Percentiles rank a stretch among this genome's conserved stretches.
phyloP scores from a whole-genome alignment of 805 yeast genomes.

The Komagataella ulmi region DNA sequence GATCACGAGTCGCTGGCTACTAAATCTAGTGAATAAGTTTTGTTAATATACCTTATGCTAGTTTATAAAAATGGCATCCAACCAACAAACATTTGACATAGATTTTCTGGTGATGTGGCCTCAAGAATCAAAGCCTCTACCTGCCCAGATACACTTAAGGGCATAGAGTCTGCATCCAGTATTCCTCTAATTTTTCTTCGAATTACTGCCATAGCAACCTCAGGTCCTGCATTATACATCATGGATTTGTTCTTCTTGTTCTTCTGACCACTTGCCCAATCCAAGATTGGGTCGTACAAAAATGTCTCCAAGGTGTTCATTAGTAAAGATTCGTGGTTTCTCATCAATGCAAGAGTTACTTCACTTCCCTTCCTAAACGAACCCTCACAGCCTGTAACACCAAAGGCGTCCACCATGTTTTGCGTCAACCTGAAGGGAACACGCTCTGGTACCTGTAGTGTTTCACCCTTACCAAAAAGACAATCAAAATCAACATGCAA shows the following conservation, averaged over 20 bases:
- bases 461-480: slow-evolving; percentile 75
- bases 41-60: slow-evolving; percentile 2
- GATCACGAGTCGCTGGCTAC: not conserved
- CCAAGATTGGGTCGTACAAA: slow-evolving; percentile 83
- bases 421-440: slow-evolving; percentile 91
- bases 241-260: slow-evolving; percentile 19
- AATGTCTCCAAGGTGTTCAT: slow-evolving; percentile 90
- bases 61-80: slow-evolving; percentile 67
- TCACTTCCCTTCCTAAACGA: slow-evolving; percentile 78
- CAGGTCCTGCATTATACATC: slow-evolving; percentile 27
- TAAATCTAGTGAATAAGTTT: too few species aligned
- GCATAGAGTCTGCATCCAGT: slow-evolving; percentile 66
- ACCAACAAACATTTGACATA: slow-evolving; percentile 85
- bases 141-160: slow-evolving; percentile 85
- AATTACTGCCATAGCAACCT: slow-evolving; percentile 56
- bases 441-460: slow-evolving; percentile 69
- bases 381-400: slow-evolving; percentile 84
- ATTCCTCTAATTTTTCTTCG: slow-evolving; percentile 78
- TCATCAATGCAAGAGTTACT: slow-evolving; percentile 57
- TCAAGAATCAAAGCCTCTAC: slow-evolving; percentile 80
- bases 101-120: slow-evolving; percentile 57
- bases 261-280: slow-evolving; percentile 39
- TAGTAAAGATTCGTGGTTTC: slow-evolving; percentile 70
- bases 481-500: slow-evolving; percentile 97
- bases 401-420: slow-evolving; percentile 78